phyloP scores from a whole-genome alignment of 306 rosid genomes.

The Hippophae tibetana region DNA sequence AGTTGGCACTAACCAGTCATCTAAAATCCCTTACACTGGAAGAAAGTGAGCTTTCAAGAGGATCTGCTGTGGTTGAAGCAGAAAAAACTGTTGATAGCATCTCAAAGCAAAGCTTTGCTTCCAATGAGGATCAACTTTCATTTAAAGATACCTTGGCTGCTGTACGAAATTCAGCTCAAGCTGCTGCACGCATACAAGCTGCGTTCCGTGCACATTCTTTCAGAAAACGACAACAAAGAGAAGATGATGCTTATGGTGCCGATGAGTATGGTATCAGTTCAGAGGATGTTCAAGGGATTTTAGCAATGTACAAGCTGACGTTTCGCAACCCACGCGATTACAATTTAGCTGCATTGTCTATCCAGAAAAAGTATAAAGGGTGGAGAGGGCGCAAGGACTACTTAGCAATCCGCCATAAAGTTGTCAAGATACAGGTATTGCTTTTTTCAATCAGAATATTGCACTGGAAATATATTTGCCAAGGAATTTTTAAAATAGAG shows the following conservation, averaged over 20 bases:
- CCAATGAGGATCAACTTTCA: conserved; percentile 47
- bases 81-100: conserved; percentile 47
- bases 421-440: conserved; percentile 86
- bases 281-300: conserved; percentile 47
- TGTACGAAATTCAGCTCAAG: conserved; percentile 76
- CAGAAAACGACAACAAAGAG: conserved; percentile 41
- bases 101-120: conserved; percentile 37
- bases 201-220: conserved; percentile 92
- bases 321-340: conserved; percentile 47
- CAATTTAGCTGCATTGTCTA: conserved; percentile 76
- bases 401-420: conserved; percentile 68
- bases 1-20: conserved; percentile 72
- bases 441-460: not conserved
- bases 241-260: conserved; percentile 24
- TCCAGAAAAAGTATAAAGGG: conserved; percentile 89
- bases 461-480: not conserved
- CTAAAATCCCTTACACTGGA: conserved; percentile 75
- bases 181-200: conserved; percentile 87
- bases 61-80: conserved; percentile 61
- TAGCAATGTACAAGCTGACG: conserved; percentile 50
- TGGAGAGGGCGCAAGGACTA: conserved; percentile 79
- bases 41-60: conserved; percentile 53
- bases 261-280: conserved; percentile 37
- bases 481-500: no score
- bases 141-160: conserved; percentile 60